These are phyloP conservation scores for Stereocaulon alpinum DNA, from an alignment of 495 filamentous ascomycete species.

Conservation along the genomic window DNA sequence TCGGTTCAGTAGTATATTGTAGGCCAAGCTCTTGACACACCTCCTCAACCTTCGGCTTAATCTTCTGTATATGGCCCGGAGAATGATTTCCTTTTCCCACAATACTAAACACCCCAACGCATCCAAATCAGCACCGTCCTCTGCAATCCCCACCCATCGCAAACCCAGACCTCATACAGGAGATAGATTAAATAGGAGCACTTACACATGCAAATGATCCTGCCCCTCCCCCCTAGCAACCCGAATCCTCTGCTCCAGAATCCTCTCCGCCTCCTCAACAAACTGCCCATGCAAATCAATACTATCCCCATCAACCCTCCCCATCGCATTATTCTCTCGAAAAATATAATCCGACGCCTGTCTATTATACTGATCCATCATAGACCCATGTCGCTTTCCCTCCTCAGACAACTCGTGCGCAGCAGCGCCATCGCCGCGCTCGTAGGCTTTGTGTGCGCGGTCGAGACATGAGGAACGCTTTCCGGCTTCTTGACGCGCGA, in stretches of 20 bases:
- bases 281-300: conserved; percentile 93
- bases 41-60: conserved; percentile 83
- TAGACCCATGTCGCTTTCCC: conserved; percentile 68
- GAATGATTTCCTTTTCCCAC: conserved; percentile 94
- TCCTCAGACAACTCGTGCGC: conserved; percentile 77
- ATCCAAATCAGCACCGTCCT: neutral
- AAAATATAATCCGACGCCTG: conserved; percentile 92
- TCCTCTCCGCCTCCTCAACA: conserved; percentile 87
- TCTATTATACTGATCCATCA: conserved; percentile 73
- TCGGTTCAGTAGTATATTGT: conserved; percentile 73
- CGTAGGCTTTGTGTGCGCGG: conserved; percentile 69
- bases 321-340: conserved; percentile 74
- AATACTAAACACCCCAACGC: conserved; percentile 40
- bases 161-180: neutral
- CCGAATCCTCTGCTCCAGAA: conserved; percentile 70
- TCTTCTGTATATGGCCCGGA: conserved; percentile 65
- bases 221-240: conserved; percentile 61
- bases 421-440: conserved; percentile 60
- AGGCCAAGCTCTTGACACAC: conserved; percentile 74
- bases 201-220: conserved; percentile 63
- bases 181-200: conserved; percentile 4
- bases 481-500: conserved; percentile 66
- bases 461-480: conserved; percentile 69
- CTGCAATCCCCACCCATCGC: neutral
- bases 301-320: conserved; percentile 61